These are phyloP conservation scores for Peronospora belbahrii DNA, from an alignment of 352 stramenopile genomes.

Conservation along the genomic window DNA sequence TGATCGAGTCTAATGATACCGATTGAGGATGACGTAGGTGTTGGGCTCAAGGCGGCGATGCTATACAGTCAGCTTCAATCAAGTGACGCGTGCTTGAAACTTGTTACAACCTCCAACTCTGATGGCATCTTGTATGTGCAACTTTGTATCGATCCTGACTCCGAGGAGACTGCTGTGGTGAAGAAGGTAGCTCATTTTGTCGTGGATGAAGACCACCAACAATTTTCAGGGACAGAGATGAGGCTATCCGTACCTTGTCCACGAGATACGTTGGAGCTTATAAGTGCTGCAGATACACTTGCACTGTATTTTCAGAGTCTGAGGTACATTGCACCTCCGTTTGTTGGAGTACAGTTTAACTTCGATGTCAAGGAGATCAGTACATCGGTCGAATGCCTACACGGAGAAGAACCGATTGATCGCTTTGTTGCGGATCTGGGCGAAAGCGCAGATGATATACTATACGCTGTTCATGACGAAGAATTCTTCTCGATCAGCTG, in stretches of 20 bases:
- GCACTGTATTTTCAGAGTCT: conserved; percentile 65
- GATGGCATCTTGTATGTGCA: conserved; percentile 60
- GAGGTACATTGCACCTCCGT: conserved; percentile 45
- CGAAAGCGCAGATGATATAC: conserved; percentile 27
- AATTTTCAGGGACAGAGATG: conserved; percentile 79
- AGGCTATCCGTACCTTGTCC: conserved; percentile 50
- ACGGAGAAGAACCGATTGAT: conserved; percentile 43
- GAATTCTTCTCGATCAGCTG: conserved; percentile 34
- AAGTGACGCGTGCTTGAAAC: conserved; percentile 34
- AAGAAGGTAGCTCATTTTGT: conserved; percentile 52
- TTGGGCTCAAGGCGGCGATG: conserved; percentile 69
- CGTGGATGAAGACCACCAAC: conserved; percentile 46
- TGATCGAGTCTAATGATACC: neutral
- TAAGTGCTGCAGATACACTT: conserved; percentile 40
- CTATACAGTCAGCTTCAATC: conserved; percentile 62
- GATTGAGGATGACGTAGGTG: conserved; percentile 28
- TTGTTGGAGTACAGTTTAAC: conserved; percentile 48
- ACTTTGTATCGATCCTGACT: conserved; percentile 56
- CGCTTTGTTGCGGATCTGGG: conserved; percentile 48
- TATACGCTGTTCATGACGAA: conserved; percentile 35
- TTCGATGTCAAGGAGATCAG: conserved; percentile 38
- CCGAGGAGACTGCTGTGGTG: conserved; percentile 50
- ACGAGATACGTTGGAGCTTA: conserved; percentile 21
- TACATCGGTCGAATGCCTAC: conserved; percentile 31
- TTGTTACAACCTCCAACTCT: conserved; percentile 55